Evolutionary conservation across 805 yeast species (phyloP).

Genomic region (Metschnikowia matae): DNA sequence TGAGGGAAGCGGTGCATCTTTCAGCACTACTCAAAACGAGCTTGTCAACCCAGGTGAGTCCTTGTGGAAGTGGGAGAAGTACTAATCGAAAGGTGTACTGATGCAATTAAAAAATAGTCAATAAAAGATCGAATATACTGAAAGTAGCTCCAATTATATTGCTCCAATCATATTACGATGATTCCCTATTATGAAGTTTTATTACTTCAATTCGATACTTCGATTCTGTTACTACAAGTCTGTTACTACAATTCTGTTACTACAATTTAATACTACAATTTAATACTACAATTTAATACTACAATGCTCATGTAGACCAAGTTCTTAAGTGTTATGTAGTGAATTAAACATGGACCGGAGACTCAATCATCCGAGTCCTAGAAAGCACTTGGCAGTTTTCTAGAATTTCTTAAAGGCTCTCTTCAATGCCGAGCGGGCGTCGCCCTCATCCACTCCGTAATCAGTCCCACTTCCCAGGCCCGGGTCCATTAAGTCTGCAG

Average conservation of each 20-base stretch:
- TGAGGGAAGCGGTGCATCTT: conserved; percentile 34
- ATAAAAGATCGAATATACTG: too few relatives aligned
- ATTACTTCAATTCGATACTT: too few relatives aligned
- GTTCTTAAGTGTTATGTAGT: background rate
- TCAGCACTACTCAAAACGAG: conserved; percentile 34
- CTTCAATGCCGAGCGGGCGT: conserved; percentile 10
- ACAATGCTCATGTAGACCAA: background rate
- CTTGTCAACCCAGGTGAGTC: conserved; percentile 44
- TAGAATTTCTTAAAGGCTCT: conserved; percentile 5
- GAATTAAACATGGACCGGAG: conserved; percentile 1
- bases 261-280: too few relatives aligned
- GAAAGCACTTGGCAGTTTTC: background rate
- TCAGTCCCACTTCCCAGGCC: background rate
- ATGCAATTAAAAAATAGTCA: too few relatives aligned
- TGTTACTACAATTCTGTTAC: too few relatives aligned
- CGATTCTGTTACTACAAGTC: too few relatives aligned
- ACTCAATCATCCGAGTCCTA: background rate
- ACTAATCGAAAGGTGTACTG: conserved; percentile 6
- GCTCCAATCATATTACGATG: too few relatives aligned
- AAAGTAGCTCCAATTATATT: too few relatives aligned
- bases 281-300: too few relatives aligned
- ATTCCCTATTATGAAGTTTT: too few relatives aligned
- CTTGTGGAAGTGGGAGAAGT: conserved; percentile 42
- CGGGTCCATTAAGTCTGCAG: background rate
- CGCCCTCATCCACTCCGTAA: conserved; percentile 16